A percentile compares a stretch with the other conserved stretches of the same genome.
Conservation (phyloP, 2,329 filamentous ascomycete species). For the Xylariaceae sp. region DNA sequence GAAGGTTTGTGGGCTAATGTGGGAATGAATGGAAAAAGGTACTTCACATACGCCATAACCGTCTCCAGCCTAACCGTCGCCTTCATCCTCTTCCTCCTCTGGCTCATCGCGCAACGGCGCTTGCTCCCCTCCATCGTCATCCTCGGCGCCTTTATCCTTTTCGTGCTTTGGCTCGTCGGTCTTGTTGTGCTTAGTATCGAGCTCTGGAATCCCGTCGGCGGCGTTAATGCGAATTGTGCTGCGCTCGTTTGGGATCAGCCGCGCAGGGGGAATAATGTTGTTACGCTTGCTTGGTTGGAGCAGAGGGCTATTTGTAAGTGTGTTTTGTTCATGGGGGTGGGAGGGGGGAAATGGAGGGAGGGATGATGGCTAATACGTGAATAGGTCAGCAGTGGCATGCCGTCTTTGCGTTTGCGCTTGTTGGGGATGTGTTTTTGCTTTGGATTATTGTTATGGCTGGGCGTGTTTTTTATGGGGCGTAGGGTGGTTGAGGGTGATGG, state of each 20-base stretch:
- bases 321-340: conserved; percentile 16
- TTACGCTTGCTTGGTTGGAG: conserved; percentile 59
- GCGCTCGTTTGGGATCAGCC: conserved; percentile 48
- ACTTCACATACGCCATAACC: conserved; percentile 62
- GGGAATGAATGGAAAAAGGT: conserved; percentile 41
- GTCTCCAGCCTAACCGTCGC: conserved; percentile 54
- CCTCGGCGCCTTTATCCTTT: conserved; percentile 60
- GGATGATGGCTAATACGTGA: no score
- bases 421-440: conserved; percentile 55
- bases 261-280: conserved; percentile 46
- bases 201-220: conserved; percentile 56
- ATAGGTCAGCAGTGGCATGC: conserved; percentile 59
- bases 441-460: conserved; percentile 66
- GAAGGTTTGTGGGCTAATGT: no score
- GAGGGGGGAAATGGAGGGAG: no score
- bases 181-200: conserved; percentile 57
- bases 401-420: conserved; percentile 57
- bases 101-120: conserved; percentile 55
- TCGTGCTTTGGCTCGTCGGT: conserved; percentile 63
- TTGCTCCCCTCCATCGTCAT: conserved; percentile 58
- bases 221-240: conserved; percentile 56
- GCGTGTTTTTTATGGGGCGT: conserved; percentile 49
- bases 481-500: no score
- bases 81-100: conserved; percentile 62
- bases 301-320: conserved; percentile 57